Evolutionary conservation across 2,329 filamentous ascomycete species (phyloP), one percentile per base, ranked within the genome.

Genomic region (Diaporthe vaccinii): DNA sequence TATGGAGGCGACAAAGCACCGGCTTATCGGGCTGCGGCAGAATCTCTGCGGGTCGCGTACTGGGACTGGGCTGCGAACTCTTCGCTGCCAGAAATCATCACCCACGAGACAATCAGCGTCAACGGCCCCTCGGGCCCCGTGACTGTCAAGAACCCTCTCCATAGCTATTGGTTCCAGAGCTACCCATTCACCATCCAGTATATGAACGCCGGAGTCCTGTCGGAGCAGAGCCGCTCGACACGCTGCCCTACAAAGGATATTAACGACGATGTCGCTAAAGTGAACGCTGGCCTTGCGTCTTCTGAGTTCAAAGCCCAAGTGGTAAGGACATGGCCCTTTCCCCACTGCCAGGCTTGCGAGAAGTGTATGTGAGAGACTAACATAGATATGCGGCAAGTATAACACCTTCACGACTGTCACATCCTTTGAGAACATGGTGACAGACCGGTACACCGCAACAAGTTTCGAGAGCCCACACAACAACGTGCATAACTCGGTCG

Each of bases 51-150:
- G 44, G 80, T 85, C 17, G 88, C 89, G 2, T 90, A 84, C 81
- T 91, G 89, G 89, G 89, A 91, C 81, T 91, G 88, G 89, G 88
- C 84, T 2, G 75, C 77, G 3, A 79, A 86, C 46, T 77, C 84
- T 4, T 76, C 77, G n/a, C 83, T 91, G 4, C 89, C 89, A 4
- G 77, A 79, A 0, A 84, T 84, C 14, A 80, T 77, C n/a, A 85
- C 82, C 3, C 80, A 80, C 2, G 79, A 80, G 36, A 77, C 77
- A 15, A 51, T 82, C 58, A 74, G 73, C 0, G 77, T 81, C 58
- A 80, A 78, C 41, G 77, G 78, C 20, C 80, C 81, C 3, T 55
- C 72, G 1, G 82, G 81, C 36, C 72, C 46, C 36, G 78, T 73
- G 39, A 81, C 80, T 2, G 76, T 86, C 7, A 77, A 78, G 22